Percentiles rank a stretch among this genome's conserved stretches.
Evolutionary conservation across 108 stramenopile species (phyloP).

Genomic region (Heterococcus sp.): DNA sequence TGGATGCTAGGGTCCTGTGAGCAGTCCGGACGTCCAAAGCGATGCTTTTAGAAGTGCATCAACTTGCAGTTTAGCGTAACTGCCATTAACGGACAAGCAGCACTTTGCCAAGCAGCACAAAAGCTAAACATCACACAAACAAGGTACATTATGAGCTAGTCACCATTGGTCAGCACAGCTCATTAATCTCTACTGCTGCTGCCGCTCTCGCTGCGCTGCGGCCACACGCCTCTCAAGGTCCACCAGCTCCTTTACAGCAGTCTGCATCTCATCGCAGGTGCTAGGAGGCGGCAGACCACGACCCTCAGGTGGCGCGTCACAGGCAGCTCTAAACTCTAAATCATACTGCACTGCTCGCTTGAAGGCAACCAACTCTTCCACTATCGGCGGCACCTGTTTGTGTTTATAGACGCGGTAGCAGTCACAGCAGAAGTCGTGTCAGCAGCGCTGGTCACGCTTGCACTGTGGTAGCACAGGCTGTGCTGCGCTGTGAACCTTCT

Average conservation of each 20-base stretch:
- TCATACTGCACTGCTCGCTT: neutral
- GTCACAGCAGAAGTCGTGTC: neutral
- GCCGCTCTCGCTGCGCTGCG: neutral
- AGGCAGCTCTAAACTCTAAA: neutral
- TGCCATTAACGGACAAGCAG: too few relatives aligned
- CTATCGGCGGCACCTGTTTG: neutral
- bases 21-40: too few relatives aligned
- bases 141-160: too few relatives aligned
- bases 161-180: too few relatives aligned
- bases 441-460: neutral
- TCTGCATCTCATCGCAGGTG: neutral
- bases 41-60: too few relatives aligned
- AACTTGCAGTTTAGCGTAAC: too few relatives aligned
- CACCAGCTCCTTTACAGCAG: neutral
- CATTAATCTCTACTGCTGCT: neutral
- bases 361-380: neutral
- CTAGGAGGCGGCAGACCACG: neutral
- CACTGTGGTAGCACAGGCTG: neutral
- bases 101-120: too few relatives aligned
- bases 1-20: too few relatives aligned
- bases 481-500: neutral
- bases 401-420: neutral
- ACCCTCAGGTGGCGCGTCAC: neutral
- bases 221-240: neutral
- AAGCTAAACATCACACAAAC: too few relatives aligned